Evolutionary conservation across 257 asterid species (phyloP).

Genomic region (Nicotiana sylvestris): DNA sequence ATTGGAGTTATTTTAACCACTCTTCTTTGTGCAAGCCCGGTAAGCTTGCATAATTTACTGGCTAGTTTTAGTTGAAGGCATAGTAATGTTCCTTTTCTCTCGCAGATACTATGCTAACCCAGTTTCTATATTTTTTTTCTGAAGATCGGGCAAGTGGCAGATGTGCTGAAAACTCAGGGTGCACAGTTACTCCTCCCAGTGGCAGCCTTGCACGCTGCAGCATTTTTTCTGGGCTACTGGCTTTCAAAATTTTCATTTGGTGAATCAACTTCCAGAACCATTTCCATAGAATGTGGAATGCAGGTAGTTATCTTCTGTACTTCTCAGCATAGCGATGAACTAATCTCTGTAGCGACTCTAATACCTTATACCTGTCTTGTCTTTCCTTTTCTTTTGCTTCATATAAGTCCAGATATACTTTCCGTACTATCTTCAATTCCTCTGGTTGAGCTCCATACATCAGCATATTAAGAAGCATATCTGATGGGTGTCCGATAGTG

Average conservation of each 20-base stretch:
- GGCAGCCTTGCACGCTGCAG: slow-evolving; percentile 80
- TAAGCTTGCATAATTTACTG: slow-evolving; percentile 38
- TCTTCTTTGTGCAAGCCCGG: slow-evolving; percentile 97
- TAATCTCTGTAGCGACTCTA: not conserved
- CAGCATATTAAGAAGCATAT: not conserved
- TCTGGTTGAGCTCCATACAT: not conserved
- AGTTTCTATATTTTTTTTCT: slow-evolving; percentile 6
- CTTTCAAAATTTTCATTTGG: slow-evolving; percentile 82
- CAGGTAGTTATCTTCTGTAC: slow-evolving; percentile 48
- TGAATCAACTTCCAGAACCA: slow-evolving; percentile 96
- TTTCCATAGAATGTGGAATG: slow-evolving; percentile 97
- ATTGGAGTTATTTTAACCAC: slow-evolving; percentile 90
- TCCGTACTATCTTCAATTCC: not conserved
- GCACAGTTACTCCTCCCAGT: slow-evolving; percentile 74
- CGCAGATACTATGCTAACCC: not conserved
- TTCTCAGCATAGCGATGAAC: not conserved
- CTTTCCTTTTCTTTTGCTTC: not conserved
- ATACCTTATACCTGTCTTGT: not conserved
- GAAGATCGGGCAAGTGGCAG: slow-evolving; percentile 95
- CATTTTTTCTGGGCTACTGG: slow-evolving; percentile 78
- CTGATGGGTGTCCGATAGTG: slow-evolving; percentile 6
- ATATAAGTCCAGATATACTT: not conserved
- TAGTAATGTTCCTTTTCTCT: not conserved
- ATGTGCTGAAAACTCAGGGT: slow-evolving; percentile 88
- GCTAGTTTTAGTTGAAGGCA: not conserved